Evolutionary conservation across 768 basidiomycete species (phyloP).

Genomic region (Vishniacozyma victoriae): DNA sequence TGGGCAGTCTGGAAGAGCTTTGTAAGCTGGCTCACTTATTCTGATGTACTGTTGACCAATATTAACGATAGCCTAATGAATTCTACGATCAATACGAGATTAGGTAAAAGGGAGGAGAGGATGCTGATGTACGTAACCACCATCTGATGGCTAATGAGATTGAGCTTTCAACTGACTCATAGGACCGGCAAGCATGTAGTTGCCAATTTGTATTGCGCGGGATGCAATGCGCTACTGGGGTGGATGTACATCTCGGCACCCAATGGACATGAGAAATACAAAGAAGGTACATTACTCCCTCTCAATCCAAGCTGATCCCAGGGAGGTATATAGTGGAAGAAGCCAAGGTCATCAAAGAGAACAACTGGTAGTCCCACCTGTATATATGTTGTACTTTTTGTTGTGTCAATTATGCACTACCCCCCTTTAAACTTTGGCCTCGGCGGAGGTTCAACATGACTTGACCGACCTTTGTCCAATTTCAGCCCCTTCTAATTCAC

Average conservation of each 20-base stretch:
- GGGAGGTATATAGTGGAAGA: conserved; percentile 44
- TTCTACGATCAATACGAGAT: conserved; percentile 44
- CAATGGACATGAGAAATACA: conserved; percentile 44
- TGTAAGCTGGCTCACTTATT: conserved; percentile 19
- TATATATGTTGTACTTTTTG: no score
- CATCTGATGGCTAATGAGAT: background rate
- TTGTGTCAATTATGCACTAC: no score
- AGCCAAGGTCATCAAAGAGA: conserved; percentile 45
- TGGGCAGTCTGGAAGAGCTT: conserved; percentile 40
- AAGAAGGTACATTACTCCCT: conserved; percentile 36
- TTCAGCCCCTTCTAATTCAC: no score
- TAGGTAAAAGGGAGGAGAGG: conserved; percentile 41
- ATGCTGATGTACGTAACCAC: conserved; percentile 28
- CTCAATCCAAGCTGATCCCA: background rate
- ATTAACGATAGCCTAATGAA: conserved; percentile 37
- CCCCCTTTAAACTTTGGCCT: no score
- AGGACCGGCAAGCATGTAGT: conserved; percentile 46
- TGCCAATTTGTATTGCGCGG: conserved; percentile 38
- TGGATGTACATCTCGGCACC: conserved; percentile 46
- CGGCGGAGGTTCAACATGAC: no score
- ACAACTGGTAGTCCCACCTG: no score
- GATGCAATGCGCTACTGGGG: conserved; percentile 32
- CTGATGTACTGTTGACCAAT: background rate
- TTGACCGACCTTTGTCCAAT: no score
- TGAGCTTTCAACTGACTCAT: background rate